Base-by-base conservation (phyloP, 2,329 filamentous ascomycete genomes). In the Cytospora paraplurivora region DNA sequence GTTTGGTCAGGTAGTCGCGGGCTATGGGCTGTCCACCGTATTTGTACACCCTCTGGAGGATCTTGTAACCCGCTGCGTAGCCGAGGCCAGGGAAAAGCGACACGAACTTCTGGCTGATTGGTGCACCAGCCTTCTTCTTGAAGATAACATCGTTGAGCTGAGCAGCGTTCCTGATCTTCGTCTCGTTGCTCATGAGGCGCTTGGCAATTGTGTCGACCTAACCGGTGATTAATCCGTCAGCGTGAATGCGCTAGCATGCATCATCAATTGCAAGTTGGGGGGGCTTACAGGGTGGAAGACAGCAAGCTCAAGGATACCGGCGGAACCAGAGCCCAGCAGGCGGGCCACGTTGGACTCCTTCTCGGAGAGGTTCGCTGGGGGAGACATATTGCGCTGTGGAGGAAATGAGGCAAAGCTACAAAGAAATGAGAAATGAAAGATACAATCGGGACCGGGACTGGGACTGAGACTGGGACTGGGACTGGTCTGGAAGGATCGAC, bases 151-250 rank as follows among this genome's bases (percentile, higher is more conserved):
- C 80, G 80, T 96, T 98, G 72, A 99, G 81, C 75, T 92, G 87
- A 62, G 84, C 74, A 34, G 79, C 71, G 59, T 79, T 83, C 62
- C 79, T 74, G 70, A 91, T 85, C 83, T 87, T 58, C 74, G 87
- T 87, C 77, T 96, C 90, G 79, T 99, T 97, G 87, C 93, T 97
- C 95, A 99, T 99, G 79, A 99, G 87, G 71, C 95, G 92, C 85
- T 99, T 99, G 68, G 95, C 94, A 73, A 96, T 97, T 57, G 95
- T 99, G 80, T 99, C 95, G 76, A 99, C 92, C 91, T 94, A 76
- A 99, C 92, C 91, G 93, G 73, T 67, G 52, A 53, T 52, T 62
- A 72, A 63, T 66, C 76, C 68, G 69, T 69, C 66, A 64, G 55
- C 33, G 67, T 67, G 38, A 52, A 4, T 27, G 12, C 13, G 53